These are phyloP conservation scores for Postia placenta DNA, from an alignment of 768 basidiomycete genomes.

Conservation along the genomic window DNA sequence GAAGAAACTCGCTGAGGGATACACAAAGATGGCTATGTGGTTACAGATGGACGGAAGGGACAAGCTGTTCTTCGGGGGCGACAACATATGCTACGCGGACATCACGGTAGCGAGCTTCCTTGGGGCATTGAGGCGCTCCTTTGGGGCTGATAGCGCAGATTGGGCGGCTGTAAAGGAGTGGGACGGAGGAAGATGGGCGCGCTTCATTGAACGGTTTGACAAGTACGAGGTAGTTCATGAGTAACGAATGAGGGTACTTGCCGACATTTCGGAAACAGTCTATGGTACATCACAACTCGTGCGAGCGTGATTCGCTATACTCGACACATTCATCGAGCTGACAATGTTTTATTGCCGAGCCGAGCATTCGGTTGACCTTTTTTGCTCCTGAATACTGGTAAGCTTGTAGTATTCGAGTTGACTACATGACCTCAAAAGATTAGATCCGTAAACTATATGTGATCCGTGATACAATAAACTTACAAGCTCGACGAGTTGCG, in stretches of 20 bases:
- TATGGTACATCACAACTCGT: too few relatives aligned
- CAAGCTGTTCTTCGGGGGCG: constrained; percentile 26
- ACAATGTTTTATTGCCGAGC: too few relatives aligned
- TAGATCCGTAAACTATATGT: too few relatives aligned
- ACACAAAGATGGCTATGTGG: constrained; percentile 25
- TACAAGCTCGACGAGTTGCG: too few relatives aligned
- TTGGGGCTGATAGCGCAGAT: constrained; percentile 21
- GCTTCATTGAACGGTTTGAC: constrained; percentile 25
- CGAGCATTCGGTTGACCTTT: too few relatives aligned
- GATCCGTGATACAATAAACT: too few relatives aligned
- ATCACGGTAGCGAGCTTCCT: constrained; percentile 27
- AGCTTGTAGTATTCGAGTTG: too few relatives aligned
- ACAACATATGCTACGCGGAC: constrained; percentile 30
- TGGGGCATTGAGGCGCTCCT: constrained; percentile 26
- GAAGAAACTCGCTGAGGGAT: constrained; percentile 22
- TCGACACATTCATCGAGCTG: too few relatives aligned
- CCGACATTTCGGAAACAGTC: neutral
- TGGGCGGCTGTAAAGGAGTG: constrained; percentile 31
- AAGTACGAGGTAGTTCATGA: constrained; percentile 22
- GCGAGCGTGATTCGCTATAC: too few relatives aligned
- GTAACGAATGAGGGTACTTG: neutral
- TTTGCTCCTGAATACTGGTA: too few relatives aligned
- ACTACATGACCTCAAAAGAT: too few relatives aligned
- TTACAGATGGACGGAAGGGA: constrained; percentile 22
- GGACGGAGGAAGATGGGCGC: constrained; percentile 35